Evolutionary conservation across 345 rosid species (phyloP).

Genomic region (Citrus unshiu): DNA sequence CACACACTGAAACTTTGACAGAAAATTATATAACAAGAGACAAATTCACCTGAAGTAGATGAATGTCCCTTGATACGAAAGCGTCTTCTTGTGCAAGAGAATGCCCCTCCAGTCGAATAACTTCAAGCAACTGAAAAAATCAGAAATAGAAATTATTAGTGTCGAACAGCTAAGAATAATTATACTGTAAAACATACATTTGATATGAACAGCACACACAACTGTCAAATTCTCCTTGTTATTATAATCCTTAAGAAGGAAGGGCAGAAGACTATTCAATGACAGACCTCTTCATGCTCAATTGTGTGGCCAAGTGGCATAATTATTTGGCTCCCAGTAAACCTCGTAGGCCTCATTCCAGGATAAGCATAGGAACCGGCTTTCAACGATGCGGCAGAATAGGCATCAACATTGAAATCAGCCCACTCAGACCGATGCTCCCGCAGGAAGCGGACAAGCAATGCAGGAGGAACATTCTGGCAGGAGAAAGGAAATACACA

Average conservation of each 20-base stretch:
- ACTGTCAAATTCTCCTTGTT: background rate
- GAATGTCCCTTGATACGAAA: slow-evolving; percentile 85
- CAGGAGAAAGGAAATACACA: slow-evolving; percentile 12
- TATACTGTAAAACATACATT: background rate
- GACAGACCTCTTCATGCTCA: slow-evolving; percentile 88
- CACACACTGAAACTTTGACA: background rate
- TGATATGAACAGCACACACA: background rate
- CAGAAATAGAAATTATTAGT: background rate
- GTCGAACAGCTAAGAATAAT: background rate
- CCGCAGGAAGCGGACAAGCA: slow-evolving; percentile 84
- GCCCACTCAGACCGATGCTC: slow-evolving; percentile 99
- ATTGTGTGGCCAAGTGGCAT: slow-evolving; percentile 98
- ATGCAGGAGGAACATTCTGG: slow-evolving; percentile 96
- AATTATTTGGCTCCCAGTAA: slow-evolving; percentile 91
- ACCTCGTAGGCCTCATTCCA: slow-evolving; percentile 89
- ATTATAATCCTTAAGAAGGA: background rate
- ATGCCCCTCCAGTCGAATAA: slow-evolving; percentile 92
- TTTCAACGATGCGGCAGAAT: slow-evolving; percentile 83
- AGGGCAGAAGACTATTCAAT: slow-evolving; percentile 1
- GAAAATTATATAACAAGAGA: background rate
- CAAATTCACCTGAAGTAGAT: slow-evolving; percentile 81
- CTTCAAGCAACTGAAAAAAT: slow-evolving; percentile 76
- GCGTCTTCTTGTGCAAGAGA: slow-evolving; percentile 91
- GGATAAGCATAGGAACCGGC: slow-evolving; percentile 80
- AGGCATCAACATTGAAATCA: slow-evolving; percentile 96